Evolutionary conservation across 257 asterid species (phyloP).

Genomic region (Plantago elongata): DNA sequence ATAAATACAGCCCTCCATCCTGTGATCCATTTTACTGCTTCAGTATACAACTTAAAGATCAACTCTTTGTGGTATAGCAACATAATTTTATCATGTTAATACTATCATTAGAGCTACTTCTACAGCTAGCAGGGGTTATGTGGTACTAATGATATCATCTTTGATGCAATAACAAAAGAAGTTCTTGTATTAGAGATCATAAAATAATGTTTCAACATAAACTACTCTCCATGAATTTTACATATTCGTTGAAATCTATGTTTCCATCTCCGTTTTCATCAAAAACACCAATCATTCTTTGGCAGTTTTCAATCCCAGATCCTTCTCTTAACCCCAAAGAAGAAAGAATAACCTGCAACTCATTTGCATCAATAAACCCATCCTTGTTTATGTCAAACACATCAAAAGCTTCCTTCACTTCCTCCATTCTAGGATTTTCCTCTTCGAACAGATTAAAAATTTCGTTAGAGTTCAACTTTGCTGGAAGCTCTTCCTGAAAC

Average conservation of each 20-base stretch:
- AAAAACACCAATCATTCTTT: slow-evolving; percentile 31
- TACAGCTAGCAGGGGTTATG: too few species aligned
- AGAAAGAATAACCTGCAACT: slow-evolving; percentile 6
- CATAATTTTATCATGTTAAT: too few species aligned
- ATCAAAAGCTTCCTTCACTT: slow-evolving; percentile 17
- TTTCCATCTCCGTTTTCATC: slow-evolving; percentile 40
- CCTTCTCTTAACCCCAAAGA: slow-evolving; percentile 31
- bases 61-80: too few species aligned
- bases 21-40: too few species aligned
- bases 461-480: slow-evolving; percentile 25
- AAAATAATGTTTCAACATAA: slow-evolving; percentile 15
- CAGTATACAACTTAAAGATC: too few species aligned
- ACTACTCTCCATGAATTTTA: slow-evolving; percentile 37
- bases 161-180: too few species aligned
- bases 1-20: too few species aligned
- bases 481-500: slow-evolving; percentile 18
- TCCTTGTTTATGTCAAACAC: slow-evolving; percentile 17
- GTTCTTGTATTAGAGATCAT: too few species aligned
- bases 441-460: slow-evolving; percentile 13
- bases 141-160: too few species aligned
- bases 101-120: too few species aligned
- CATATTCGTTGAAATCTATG: slow-evolving; percentile 50
- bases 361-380: slow-evolving; percentile 11
- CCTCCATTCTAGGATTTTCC: slow-evolving; percentile 4
- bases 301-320: slow-evolving; percentile 33